Evolutionary conservation across 106 monocot species (phyloP).

Genomic region (Apostasia shenzhenica): DNA sequence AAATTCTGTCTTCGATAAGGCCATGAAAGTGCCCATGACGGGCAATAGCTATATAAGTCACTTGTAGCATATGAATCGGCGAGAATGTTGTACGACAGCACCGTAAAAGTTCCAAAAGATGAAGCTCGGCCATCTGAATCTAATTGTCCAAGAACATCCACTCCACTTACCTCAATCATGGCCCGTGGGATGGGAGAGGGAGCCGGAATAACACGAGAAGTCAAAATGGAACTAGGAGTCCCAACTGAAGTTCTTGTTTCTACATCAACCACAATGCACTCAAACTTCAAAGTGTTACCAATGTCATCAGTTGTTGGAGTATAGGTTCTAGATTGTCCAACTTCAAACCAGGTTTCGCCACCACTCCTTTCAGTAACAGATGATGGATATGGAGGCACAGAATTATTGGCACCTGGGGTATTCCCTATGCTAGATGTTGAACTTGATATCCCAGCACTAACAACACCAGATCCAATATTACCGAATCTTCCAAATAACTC

Average conservation of each 20-base stretch:
- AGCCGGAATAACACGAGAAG: conserved; percentile 91
- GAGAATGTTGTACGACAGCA: conserved; percentile 96
- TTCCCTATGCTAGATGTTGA: conserved; percentile 39
- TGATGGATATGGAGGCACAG: conserved; percentile 49
- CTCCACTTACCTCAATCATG: conserved; percentile 69
- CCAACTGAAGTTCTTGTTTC: conserved; percentile 68
- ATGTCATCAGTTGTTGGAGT: conserved; percentile 92
- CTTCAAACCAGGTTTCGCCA: conserved; percentile 84
- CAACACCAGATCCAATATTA: conserved; percentile 44
- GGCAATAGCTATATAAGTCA: conserved; percentile 87
- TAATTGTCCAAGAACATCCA: conserved; percentile 44
- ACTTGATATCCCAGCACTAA: conserved; percentile 21
- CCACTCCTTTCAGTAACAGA: conserved; percentile 46
- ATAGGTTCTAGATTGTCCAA: conserved; percentile 72
- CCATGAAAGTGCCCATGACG: conserved; percentile 99
- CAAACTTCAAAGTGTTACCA: conserved; percentile 85
- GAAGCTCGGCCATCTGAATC: conserved; percentile 46
- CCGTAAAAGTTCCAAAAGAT: conserved; percentile 68
- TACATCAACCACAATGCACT: conserved; percentile 69
- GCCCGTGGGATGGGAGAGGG: conserved; percentile 87
- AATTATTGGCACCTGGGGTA: conserved; percentile 55
- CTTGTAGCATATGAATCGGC: conserved; percentile 81
- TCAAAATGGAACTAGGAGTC: conserved; percentile 48
- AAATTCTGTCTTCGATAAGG: conserved; percentile 89
- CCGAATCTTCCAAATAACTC: conserved; percentile 67